Conservation (phyloP, 345 rosid genomes). For the Rhizophora mangle region DNA sequence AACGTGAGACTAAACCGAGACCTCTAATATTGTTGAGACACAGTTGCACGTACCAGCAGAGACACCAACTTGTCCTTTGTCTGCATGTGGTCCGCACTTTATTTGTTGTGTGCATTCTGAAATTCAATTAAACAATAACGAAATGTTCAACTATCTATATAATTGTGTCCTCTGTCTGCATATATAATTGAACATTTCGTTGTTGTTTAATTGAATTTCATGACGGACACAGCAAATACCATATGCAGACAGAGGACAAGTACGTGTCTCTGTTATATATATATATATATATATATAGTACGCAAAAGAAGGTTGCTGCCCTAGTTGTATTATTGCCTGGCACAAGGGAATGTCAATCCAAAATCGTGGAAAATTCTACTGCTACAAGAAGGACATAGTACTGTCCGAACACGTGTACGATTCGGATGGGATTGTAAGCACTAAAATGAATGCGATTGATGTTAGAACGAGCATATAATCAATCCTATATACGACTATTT, state of each 20-base stretch:
- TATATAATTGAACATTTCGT: no score
- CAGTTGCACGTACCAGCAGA: no score
- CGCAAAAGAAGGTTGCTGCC: no score
- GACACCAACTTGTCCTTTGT: neutral
- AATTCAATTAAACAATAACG: no score
- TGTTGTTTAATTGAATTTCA: no score
- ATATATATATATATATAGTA: no score
- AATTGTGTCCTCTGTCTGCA: neutral
- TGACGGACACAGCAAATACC: neutral
- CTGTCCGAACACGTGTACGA: slow-evolving; percentile 64
- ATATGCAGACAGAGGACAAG: neutral
- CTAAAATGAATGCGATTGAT: slow-evolving; percentile 9
- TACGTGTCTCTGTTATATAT: no score
- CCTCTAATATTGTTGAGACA: slow-evolving; percentile 10
- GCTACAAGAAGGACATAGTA: neutral
- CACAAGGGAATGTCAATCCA: no score
- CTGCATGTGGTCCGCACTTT: neutral
- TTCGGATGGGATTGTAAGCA: slow-evolving; percentile 13
- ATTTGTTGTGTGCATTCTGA: neutral
- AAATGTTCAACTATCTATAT: neutral
- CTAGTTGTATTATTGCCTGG: no score
- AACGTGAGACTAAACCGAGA: slow-evolving; percentile 11
- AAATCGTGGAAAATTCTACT: neutral
- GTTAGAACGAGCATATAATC: slow-evolving; percentile 16
- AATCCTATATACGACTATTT: neutral